Conservation (phyloP, 2,329 filamentous ascomycete genomes). For the Aspergillus sp. region DNA sequence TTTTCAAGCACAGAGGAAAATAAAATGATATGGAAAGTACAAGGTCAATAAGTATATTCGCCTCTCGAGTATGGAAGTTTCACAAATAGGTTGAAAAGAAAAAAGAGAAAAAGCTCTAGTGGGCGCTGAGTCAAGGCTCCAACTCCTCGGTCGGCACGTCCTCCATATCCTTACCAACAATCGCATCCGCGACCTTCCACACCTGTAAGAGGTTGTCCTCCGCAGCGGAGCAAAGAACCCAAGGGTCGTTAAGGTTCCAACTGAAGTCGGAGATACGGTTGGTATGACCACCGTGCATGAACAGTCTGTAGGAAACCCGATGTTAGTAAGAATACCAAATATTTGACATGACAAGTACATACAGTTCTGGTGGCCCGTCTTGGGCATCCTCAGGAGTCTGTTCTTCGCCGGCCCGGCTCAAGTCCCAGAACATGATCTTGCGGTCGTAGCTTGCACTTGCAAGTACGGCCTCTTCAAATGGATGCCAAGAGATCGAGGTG, state of each 20-base stretch:
- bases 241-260: constrained; percentile 96
- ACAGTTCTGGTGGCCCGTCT: constrained; percentile 93
- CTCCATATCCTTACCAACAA: constrained; percentile 73
- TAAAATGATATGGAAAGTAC: neutral
- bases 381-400: constrained; percentile 93
- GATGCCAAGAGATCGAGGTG: constrained; percentile 92
- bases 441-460: constrained; percentile 92
- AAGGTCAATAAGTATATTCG: neutral
- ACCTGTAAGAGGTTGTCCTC: constrained; percentile 97
- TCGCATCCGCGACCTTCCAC: constrained; percentile 82
- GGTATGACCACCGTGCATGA: constrained; percentile 98
- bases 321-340: neutral
- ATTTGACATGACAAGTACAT: constrained; percentile 43
- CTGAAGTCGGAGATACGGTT: constrained; percentile 96
- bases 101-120: neutral
- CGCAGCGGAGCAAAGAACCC: constrained; percentile 92
- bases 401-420: constrained; percentile 88
- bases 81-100: neutral
- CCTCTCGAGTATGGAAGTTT: neutral
- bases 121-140: constrained; percentile 49
- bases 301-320: constrained; percentile 59
- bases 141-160: constrained; percentile 77
- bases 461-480: constrained; percentile 81
- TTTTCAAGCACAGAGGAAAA: neutral
- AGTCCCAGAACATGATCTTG: constrained; percentile 93